A percentile compares a stretch with the other conserved stretches of the same genome.
phyloP scores from a whole-genome alignment of 441 rosid species.

The Capsella rubella region DNA sequence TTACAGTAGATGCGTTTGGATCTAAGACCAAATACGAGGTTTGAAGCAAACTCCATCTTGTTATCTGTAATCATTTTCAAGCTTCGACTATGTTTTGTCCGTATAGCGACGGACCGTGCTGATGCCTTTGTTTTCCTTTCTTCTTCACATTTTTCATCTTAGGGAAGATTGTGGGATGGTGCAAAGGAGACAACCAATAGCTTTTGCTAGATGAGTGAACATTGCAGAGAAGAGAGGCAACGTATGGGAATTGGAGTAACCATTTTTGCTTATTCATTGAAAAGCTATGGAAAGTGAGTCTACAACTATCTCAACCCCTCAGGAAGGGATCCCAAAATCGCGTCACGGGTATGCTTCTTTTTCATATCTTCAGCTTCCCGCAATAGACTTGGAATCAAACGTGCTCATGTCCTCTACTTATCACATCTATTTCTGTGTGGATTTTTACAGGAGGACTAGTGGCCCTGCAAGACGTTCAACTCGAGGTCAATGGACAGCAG shows the following conservation, averaged over 20 bases:
- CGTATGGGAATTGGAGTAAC: conserved; percentile 67
- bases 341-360: conserved; percentile 73
- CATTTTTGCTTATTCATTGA: conserved; percentile 49
- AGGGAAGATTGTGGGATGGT: conserved; percentile 44
- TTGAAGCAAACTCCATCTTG: not conserved
- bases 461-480: conserved; percentile 99
- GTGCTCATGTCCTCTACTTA: not conserved
- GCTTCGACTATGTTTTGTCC: not conserved
- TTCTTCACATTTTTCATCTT: not conserved
- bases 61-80: not conserved
- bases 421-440: conserved; percentile 7
- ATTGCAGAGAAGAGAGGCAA: conserved; percentile 52
- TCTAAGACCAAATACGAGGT: not conserved
- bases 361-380: not conserved
- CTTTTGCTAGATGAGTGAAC: conserved; percentile 51
- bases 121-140: not conserved
- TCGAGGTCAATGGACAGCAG: conserved; percentile 99
- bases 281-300: conserved; percentile 80
- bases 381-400: not conserved
- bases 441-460: conserved; percentile 76
- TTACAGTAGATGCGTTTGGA: not conserved
- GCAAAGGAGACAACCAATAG: conserved; percentile 34
- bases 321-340: conserved; percentile 56
- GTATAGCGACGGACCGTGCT: not conserved
- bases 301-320: conserved; percentile 54